Evolutionary conservation across 23 red algal species (phyloP).

Genomic region (Gracilaria caudata): DNA sequence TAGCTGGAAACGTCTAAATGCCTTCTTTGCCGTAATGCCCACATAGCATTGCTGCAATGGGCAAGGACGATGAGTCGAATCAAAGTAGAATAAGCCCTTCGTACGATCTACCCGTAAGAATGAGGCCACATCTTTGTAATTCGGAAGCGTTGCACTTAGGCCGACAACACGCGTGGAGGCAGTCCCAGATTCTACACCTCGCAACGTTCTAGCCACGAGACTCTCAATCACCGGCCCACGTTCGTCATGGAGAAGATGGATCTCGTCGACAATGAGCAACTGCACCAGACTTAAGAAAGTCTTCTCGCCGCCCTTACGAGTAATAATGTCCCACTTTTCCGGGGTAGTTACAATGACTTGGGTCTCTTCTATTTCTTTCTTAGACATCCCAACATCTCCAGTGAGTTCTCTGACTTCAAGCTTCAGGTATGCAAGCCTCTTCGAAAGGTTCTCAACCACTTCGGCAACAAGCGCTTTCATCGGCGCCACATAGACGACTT

Average conservation of each 20-base stretch:
- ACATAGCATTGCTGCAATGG: slow-evolving; percentile 84
- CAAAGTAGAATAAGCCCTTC: slow-evolving; percentile 85
- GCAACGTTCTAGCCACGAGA: slow-evolving; percentile 81
- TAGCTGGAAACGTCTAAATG: slow-evolving; percentile 72
- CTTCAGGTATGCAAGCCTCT: slow-evolving; percentile 58
- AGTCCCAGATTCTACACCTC: slow-evolving; percentile 41
- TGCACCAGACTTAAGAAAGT: slow-evolving; percentile 59
- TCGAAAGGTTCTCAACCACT: slow-evolving; percentile 78
- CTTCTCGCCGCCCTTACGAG: slow-evolving; percentile 65
- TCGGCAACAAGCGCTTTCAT: slow-evolving; percentile 98
- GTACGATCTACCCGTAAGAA: slow-evolving; percentile 72
- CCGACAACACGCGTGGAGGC: slow-evolving; percentile 77
- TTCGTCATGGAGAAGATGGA: slow-evolving; percentile 93
- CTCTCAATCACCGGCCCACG: slow-evolving; percentile 91
- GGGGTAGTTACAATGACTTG: slow-evolving; percentile 96
- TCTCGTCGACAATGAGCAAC: slow-evolving; percentile 93
- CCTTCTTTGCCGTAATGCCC: slow-evolving; percentile 76
- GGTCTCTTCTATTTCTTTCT: slow-evolving; percentile 69
- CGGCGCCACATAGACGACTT: slow-evolving; percentile 94
- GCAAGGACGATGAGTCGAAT: slow-evolving; percentile 76
- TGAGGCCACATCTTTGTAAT: slow-evolving; percentile 90
- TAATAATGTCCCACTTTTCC: slow-evolving; percentile 99
- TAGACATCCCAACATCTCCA: slow-evolving; percentile 85
- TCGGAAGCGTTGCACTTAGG: slow-evolving; percentile 95
- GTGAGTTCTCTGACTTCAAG: slow-evolving; percentile 87